These are phyloP conservation scores for Trypanosoma scelopori DNA, from an alignment of 208 protist genomes.

Conservation along the genomic window DNA sequence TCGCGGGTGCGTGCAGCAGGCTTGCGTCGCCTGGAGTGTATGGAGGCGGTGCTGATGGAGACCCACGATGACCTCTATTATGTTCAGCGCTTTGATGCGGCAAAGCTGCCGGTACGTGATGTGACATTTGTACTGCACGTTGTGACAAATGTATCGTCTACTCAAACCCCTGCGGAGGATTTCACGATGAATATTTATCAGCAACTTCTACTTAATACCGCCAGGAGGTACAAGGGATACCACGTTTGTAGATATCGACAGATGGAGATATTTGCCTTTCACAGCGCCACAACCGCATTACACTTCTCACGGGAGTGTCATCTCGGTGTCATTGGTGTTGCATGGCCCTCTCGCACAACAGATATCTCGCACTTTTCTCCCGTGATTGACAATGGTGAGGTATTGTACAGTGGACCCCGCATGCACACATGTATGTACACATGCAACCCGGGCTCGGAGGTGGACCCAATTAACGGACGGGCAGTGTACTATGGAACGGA, in stretches of 20 bases:
- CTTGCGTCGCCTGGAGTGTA: constrained; percentile 58
- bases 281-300: constrained; percentile 61
- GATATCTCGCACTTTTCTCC: constrained; percentile 37
- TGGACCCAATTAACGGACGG: constrained; percentile 65
- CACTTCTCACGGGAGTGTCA: constrained; percentile 72
- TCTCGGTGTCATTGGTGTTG: constrained; percentile 50
- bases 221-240: constrained; percentile 44
- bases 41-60: constrained; percentile 77
- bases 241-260: constrained; percentile 45
- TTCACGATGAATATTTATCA: constrained; percentile 74
- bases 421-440: constrained; percentile 85
- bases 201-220: constrained; percentile 50
- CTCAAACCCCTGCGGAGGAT: constrained; percentile 46
- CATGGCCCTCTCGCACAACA: constrained; percentile 44
- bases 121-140: constrained; percentile 83
- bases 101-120: constrained; percentile 61
- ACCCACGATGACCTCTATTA: constrained; percentile 83
- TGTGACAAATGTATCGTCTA: constrained; percentile 46
- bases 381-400: constrained; percentile 43
- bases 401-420: constrained; percentile 77
- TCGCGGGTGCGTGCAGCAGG: constrained; percentile 60
- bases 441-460: constrained; percentile 62
- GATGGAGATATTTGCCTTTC: constrained; percentile 77
- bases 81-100: constrained; percentile 70
- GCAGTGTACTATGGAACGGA: constrained; percentile 68